These are phyloP conservation scores for Taiozyma sp. DNA, from an alignment of 1,139 yeast genomes.

Conservation along the genomic window DNA sequence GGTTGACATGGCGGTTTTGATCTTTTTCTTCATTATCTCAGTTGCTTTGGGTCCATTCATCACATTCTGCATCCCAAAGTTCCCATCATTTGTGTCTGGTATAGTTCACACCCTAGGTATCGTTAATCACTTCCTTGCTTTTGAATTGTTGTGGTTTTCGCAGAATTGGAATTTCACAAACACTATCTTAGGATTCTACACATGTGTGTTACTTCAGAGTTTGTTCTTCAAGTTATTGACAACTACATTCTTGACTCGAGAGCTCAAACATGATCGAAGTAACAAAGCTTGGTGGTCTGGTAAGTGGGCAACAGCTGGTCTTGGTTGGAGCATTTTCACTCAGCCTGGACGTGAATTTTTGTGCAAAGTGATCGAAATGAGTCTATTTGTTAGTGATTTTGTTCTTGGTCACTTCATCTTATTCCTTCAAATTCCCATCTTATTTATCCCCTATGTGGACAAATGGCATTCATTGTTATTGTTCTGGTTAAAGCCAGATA, in stretches of 20 bases:
- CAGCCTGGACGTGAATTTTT: conserved; percentile 51
- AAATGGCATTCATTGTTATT: conserved; percentile 53
- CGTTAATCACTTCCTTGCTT: conserved; percentile 37
- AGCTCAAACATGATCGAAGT: conserved; percentile 42
- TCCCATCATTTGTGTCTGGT: conserved; percentile 41
- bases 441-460: conserved; percentile 50
- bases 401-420: conserved; percentile 46
- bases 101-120: conserved; percentile 40
- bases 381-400: conserved; percentile 49
- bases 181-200: conserved; percentile 43
- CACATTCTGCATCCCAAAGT: conserved; percentile 30
- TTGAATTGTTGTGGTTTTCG: conserved; percentile 45
- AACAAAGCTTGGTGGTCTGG: conserved; percentile 70
- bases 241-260: conserved; percentile 40
- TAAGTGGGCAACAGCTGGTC: conserved; percentile 49
- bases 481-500: conserved; percentile 54
- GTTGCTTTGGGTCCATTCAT: conserved; percentile 41
- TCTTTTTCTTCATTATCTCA: conserved; percentile 38
- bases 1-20: conserved; percentile 35
- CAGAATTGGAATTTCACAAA: conserved; percentile 49
- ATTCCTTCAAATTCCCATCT: conserved; percentile 44
- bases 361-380: conserved; percentile 50
- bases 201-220: conserved; percentile 37
- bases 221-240: conserved; percentile 38
- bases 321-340: conserved; percentile 43